Conservation (phyloP, 169 alveolate genomes). For the Haemoproteus tartakovskyi region DNA sequence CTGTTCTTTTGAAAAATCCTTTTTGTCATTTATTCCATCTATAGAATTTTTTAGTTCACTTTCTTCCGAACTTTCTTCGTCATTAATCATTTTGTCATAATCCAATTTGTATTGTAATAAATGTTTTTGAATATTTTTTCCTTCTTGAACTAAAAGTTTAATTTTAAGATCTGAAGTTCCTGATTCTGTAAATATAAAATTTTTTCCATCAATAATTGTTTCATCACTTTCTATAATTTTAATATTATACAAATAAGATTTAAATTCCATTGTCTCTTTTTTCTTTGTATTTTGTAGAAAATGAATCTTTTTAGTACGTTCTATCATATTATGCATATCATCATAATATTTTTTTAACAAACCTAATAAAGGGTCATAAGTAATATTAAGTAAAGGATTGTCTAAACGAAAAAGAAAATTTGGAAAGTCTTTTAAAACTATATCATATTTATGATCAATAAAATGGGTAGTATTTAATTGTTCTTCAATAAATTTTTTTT, state of each 20-base stretch:
- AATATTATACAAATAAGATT: constrained; percentile 27
- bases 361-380: constrained; percentile 3
- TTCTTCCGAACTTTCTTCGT: neutral
- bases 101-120: constrained; percentile 22
- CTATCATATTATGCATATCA: too few species aligned
- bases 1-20: neutral
- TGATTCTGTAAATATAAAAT: constrained; percentile 30
- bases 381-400: constrained; percentile 2
- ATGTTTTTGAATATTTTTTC: constrained; percentile 5
- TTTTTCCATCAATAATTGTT: constrained; percentile 5
- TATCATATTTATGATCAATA: constrained; percentile 44
- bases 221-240: constrained; percentile 51
- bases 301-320: too few species aligned
- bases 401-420: constrained; percentile 13
- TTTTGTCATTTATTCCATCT: too few species aligned
- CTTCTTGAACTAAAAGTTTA: constrained; percentile 26
- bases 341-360: constrained; percentile 2
- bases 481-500: constrained; percentile 19
- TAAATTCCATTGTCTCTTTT: neutral
- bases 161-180: constrained; percentile 1
- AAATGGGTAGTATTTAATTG: constrained; percentile 4
- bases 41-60: too few species aligned
- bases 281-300: too few species aligned
- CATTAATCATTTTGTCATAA: neutral
- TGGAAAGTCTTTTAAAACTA: constrained; percentile 1